These are phyloP conservation scores for Myriosclerotinia duriaeana DNA, from an alignment of 2,329 filamentous ascomycete genomes.

Conservation along the genomic window DNA sequence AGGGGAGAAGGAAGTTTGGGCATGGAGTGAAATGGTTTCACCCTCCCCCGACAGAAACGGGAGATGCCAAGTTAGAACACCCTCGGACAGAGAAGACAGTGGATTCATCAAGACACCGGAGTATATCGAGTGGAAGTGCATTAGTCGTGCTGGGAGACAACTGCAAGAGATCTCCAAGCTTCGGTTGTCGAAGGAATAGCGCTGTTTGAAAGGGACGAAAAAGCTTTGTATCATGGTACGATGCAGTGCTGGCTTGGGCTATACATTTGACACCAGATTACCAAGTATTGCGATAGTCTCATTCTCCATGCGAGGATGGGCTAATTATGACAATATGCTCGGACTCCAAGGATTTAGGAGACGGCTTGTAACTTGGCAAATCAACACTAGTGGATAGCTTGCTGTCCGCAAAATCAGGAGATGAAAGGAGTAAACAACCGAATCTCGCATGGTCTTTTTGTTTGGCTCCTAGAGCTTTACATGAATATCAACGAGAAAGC, in stretches of 20 bases:
- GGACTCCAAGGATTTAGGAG: background rate
- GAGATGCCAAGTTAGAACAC: background rate
- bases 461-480: background rate
- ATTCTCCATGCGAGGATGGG: background rate
- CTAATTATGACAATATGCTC: background rate
- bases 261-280: background rate
- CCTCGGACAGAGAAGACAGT: background rate
- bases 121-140: conserved; percentile 7
- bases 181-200: conserved; percentile 1
- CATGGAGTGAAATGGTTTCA: background rate
- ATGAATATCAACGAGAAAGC: background rate
- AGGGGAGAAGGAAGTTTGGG: background rate
- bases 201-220: background rate
- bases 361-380: background rate
- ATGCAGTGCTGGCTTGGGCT: background rate
- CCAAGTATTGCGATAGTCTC: background rate
- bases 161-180: background rate
- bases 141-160: background rate
- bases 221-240: background rate
- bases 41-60: background rate
- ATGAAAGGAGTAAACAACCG: background rate
- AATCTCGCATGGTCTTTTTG: background rate
- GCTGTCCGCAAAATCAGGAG: background rate
- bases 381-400: background rate
- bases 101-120: conserved; percentile 6